Percentiles rank a stretch among this genome's conserved stretches.
Conservation (phyloP, 768 basidiomycete species). For the Psilocybe subaeruginosa region DNA sequence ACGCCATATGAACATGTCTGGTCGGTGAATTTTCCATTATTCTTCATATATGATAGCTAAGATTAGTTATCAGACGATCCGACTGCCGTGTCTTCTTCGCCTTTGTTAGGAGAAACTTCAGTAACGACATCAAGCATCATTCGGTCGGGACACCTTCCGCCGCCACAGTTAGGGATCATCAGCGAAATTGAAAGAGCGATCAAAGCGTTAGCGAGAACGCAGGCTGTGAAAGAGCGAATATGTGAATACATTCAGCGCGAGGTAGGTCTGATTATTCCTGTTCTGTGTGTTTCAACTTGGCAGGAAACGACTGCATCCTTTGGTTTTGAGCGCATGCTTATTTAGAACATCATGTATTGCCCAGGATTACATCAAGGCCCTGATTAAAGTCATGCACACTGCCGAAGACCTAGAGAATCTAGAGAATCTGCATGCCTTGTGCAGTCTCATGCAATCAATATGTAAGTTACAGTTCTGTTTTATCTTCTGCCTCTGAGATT, state of each 20-base stretch:
- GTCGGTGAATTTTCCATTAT: constrained; percentile 39
- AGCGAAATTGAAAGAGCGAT: constrained; percentile 80
- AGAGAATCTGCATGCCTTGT: constrained; percentile 88
- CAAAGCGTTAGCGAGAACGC: constrained; percentile 74
- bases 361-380: constrained; percentile 85
- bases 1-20: constrained; percentile 71
- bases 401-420: constrained; percentile 95
- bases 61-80: constrained; percentile 44
- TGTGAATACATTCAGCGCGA: constrained; percentile 88
- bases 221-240: constrained; percentile 76
- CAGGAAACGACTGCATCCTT: too few relatives aligned
- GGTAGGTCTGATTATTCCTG: constrained; percentile 49
- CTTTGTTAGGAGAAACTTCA: constrained; percentile 56
- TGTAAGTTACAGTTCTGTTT: constrained; percentile 44
- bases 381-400: constrained; percentile 82
- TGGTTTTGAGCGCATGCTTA: too few relatives aligned
- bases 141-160: constrained; percentile 73
- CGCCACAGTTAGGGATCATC: constrained; percentile 77
- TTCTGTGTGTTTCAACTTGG: background rate
- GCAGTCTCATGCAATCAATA: constrained; percentile 92
- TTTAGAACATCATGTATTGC: constrained; percentile 14
- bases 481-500: background rate
- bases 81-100: constrained; percentile 59
- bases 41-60: constrained; percentile 13
- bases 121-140: constrained; percentile 67